A percentile compares a stretch with the other conserved stretches of the same genome.
These are phyloP conservation scores for Leucaena leucocephala DNA, from an alignment of 306 rosid species.

Conservation along the genomic window DNA sequence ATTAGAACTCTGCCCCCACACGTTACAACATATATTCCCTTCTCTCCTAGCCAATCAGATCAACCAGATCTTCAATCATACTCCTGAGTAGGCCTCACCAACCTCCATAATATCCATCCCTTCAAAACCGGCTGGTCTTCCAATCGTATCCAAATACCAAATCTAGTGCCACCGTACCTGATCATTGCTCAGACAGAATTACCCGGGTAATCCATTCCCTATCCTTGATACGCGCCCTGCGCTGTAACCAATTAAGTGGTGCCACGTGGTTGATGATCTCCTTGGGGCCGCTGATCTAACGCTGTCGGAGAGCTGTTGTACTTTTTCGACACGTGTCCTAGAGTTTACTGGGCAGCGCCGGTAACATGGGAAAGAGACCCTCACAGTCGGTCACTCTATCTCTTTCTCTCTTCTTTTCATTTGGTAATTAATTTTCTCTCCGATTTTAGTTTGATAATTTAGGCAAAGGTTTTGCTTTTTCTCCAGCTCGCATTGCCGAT, in stretches of 20 bases:
- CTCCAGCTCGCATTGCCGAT: slow-evolving; percentile 49
- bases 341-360: neutral
- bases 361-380: neutral
- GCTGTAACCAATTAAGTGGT: neutral
- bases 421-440: slow-evolving; percentile 14
- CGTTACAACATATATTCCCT: neutral
- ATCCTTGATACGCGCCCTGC: neutral
- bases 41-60: neutral
- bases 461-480: slow-evolving; percentile 35
- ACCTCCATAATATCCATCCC: neutral
- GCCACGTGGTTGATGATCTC: slow-evolving; percentile 1
- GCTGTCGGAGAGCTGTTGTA: too few relatives aligned
- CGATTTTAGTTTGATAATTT: slow-evolving; percentile 13
- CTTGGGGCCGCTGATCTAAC: slow-evolving; percentile 1
- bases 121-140: neutral
- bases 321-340: slow-evolving; percentile 4
- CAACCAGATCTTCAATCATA: neutral
- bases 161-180: neutral
- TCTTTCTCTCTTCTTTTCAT: neutral
- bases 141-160: neutral
- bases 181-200: neutral
- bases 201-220: neutral
- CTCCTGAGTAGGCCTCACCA: neutral
- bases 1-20: neutral
- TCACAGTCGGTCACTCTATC: neutral